A percentile compares a stretch with the other conserved stretches of the same genome.
Evolutionary conservation across 78 protist genomes (phyloP).

Genomic region (Dictyostelium citrinum): DNA sequence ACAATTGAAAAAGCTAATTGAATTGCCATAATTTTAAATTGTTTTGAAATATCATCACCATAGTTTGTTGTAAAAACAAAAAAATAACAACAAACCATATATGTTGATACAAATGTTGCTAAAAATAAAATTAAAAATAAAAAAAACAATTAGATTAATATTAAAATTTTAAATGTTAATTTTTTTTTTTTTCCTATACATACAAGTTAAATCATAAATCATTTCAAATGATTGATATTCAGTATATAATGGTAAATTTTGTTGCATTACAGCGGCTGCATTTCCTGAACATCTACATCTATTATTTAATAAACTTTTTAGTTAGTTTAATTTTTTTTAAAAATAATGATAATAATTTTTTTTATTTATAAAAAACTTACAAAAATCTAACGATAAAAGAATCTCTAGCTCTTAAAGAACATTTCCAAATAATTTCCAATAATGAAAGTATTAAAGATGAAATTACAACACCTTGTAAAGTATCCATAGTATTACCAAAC

Average conservation of each 20-base stretch:
- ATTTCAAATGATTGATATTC: constrained; percentile 52
- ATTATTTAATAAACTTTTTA: background rate
- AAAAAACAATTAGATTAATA: background rate
- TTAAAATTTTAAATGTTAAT: background rate
- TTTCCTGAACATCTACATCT: constrained; percentile 50
- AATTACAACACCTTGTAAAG: background rate
- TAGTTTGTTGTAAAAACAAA: background rate
- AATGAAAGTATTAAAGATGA: constrained; percentile 10
- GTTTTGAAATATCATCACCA: background rate
- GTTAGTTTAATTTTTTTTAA: background rate
- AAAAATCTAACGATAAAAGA: constrained; percentile 36
- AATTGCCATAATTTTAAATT: constrained; percentile 46
- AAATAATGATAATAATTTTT: too few relatives aligned
- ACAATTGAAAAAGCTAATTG: constrained; percentile 9
- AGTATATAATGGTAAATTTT: constrained; percentile 31
- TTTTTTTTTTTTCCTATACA: background rate
- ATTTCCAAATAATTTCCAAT: constrained; percentile 35
- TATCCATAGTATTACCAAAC: constrained; percentile 36
- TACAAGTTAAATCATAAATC: constrained; percentile 14
- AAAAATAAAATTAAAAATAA: background rate
- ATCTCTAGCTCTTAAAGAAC: constrained; percentile 43
- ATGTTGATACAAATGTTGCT: constrained; percentile 29
- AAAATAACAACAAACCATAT: constrained; percentile 2
- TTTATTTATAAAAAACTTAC: background rate
- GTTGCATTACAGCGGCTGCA: constrained; percentile 17